Percentiles rank a stretch among this genome's conserved stretches.
Evolutionary conservation across 179 eudicot species (phyloP).

Genomic region (Beta lomatogona): DNA sequence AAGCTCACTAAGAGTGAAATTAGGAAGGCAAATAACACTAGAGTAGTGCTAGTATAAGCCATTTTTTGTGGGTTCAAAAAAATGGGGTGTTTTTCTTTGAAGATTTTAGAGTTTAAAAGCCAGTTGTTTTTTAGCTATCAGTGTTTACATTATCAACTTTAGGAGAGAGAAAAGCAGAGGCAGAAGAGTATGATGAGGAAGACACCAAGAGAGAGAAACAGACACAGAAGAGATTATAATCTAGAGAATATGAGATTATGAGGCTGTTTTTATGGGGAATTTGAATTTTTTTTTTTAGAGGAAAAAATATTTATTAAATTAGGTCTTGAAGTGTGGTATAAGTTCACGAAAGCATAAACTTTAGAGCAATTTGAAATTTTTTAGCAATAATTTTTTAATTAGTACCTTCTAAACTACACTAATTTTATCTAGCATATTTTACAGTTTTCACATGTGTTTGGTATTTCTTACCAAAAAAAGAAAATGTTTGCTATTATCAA

Average conservation of each 20-base stretch:
- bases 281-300: background rate
- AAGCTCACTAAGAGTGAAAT: constrained; percentile 46
- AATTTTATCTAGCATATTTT: too few species aligned
- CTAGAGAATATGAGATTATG: background rate
- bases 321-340: background rate
- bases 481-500: too few species aligned
- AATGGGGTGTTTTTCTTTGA: constrained; percentile 18
- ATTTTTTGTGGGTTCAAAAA: constrained; percentile 15
- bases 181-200: background rate
- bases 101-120: constrained; percentile 17
- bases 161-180: constrained; percentile 23
- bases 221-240: constrained; percentile 13
- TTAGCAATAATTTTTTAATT: background rate
- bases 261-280: constrained; percentile 25
- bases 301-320: background rate
- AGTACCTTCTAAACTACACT: background rate
- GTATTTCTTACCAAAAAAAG: too few species aligned
- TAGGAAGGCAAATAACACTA: constrained; percentile 32
- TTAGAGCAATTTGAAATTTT: too few species aligned
- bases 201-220: constrained; percentile 19
- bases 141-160: constrained; percentile 50
- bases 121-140: constrained; percentile 9
- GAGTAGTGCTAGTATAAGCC: constrained; percentile 13
- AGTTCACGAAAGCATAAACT: constrained; percentile 1
- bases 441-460: too few species aligned